These are phyloP conservation scores for Xylaria multiplex DNA, from an alignment of 2,329 filamentous ascomycete species.

Conservation along the genomic window DNA sequence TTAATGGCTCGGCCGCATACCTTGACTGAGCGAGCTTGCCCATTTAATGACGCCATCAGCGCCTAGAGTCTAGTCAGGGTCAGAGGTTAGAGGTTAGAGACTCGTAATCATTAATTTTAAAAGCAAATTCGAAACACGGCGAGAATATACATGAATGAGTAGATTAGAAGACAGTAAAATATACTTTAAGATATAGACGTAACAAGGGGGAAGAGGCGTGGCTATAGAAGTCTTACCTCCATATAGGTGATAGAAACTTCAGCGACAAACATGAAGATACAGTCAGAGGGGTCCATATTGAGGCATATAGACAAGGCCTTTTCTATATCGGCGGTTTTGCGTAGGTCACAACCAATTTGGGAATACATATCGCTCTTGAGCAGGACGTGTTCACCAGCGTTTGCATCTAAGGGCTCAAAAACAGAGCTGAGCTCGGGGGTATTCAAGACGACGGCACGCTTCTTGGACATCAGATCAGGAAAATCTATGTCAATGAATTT, in stretches of 20 bases:
- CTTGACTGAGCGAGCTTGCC: conserved; percentile 75
- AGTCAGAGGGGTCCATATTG: conserved; percentile 66
- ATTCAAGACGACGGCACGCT: conserved; percentile 72
- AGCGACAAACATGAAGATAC: conserved; percentile 79
- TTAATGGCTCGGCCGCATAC: conserved; percentile 53
- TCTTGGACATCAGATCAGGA: conserved; percentile 79
- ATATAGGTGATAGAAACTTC: conserved; percentile 95
- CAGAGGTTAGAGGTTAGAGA: conserved; percentile 4
- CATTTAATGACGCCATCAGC: conserved; percentile 81
- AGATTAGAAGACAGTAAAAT: not conserved
- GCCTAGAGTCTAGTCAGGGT: conserved; percentile 57
- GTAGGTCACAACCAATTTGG: conserved; percentile 83
- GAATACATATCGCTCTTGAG: conserved; percentile 76
- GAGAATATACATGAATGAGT: not conserved
- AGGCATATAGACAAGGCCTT: conserved; percentile 67
- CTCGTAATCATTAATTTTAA: not conserved
- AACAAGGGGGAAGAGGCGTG: not conserved
- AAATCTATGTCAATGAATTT: conserved; percentile 90
- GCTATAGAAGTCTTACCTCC: conserved; percentile 56
- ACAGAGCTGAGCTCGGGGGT: conserved; percentile 68
- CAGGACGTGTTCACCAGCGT: conserved; percentile 59
- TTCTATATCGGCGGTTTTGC: conserved; percentile 71
- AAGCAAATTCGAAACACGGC: not conserved
- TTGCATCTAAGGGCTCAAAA: conserved; percentile 56
- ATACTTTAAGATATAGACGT: not conserved